Evolutionary conservation across 441 rosid genomes (phyloP).

Genomic region (Aleurites moluccanus): DNA sequence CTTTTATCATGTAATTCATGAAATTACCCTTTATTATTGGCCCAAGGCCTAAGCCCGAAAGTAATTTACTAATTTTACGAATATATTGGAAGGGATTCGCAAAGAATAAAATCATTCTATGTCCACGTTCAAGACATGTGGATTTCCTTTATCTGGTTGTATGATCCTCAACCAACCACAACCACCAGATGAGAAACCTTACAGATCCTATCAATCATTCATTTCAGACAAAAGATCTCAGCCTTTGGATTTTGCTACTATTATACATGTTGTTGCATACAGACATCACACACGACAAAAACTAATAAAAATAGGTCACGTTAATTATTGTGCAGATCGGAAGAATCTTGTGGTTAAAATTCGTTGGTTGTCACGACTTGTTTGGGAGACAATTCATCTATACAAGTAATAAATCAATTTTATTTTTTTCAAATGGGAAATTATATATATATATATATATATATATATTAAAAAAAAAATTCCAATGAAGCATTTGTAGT

Average conservation of each 20-base stretch:
- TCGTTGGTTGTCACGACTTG: too few species aligned
- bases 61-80: too few species aligned
- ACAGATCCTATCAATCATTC: neutral
- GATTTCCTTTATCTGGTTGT: neutral
- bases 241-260: neutral
- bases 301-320: slow-evolving; percentile 6
- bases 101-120: neutral
- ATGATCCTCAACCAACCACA: slow-evolving; percentile 6
- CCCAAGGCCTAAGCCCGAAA: too few species aligned
- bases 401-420: too few species aligned
- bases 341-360: neutral
- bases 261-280: neutral
- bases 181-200: slow-evolving; percentile 19
- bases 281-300: slow-evolving; percentile 26
- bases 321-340: neutral
- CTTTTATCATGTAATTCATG: too few species aligned
- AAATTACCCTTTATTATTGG: too few species aligned
- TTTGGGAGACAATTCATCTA: too few species aligned
- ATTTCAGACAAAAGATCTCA: neutral
- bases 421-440: too few species aligned
- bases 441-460: too few species aligned
- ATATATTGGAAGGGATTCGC: too few species aligned
- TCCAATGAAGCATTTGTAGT: too few species aligned
- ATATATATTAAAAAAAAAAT: too few species aligned
- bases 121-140: neutral